A percentile compares a stretch with the other conserved stretches of the same genome.
These are phyloP conservation scores for Sodiomyces alkalinus DNA, from an alignment of 2,329 filamentous ascomycete species.

Conservation along the genomic window DNA sequence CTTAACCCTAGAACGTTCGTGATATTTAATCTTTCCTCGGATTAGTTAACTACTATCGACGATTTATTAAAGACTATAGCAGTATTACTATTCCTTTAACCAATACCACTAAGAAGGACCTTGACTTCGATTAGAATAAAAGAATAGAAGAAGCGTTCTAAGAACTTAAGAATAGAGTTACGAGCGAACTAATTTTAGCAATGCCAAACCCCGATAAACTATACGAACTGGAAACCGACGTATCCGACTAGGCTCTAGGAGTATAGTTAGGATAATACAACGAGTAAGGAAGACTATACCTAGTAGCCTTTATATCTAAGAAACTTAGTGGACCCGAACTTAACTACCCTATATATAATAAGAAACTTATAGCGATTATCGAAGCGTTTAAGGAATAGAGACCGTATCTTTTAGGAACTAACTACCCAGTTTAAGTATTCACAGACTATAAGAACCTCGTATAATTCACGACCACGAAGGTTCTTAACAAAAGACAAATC, in stretches of 20 bases:
- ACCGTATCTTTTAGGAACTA: not conserved
- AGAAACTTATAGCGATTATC: too few species aligned
- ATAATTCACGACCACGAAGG: conserved; percentile 4
- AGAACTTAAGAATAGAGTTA: not conserved
- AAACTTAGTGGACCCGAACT: not conserved
- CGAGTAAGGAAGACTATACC: conserved; percentile 1
- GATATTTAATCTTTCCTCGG: too few species aligned
- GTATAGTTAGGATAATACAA: not conserved
- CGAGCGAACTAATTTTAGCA: too few species aligned
- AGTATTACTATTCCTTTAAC: too few species aligned
- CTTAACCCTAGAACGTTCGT: too few species aligned
- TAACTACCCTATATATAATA: too few species aligned
- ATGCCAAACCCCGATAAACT: conserved; percentile 3
- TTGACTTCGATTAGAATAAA: not conserved
- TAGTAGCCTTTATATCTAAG: too few species aligned
- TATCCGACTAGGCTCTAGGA: too few species aligned
- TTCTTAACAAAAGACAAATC: too few species aligned
- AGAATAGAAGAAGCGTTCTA: too few species aligned
- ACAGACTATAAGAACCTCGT: too few species aligned
- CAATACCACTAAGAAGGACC: not conserved
- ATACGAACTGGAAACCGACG: conserved; percentile 1
- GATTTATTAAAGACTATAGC: too few species aligned
- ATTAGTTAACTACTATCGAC: conserved; percentile 1
- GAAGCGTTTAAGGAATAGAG: not conserved
- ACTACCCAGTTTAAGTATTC: conserved; percentile 1